A percentile compares a stretch with the other conserved stretches of the same genome.
Conservation (phyloP, 1,139 yeast genomes). For the Pichia sp. region DNA sequence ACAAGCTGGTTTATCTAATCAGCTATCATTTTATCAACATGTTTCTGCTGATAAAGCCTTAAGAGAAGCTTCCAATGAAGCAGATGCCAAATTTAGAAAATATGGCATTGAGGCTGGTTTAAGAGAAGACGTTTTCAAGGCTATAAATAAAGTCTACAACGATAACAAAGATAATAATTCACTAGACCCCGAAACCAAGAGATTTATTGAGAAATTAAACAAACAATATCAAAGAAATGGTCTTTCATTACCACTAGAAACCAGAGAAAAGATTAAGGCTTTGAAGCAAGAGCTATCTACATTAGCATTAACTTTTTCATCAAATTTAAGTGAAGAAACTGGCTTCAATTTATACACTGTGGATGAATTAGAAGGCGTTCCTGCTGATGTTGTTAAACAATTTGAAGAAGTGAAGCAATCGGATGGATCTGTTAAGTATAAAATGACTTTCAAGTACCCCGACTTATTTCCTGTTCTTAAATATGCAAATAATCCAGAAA, state of each 20-base stretch:
- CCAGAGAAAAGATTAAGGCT: constrained; percentile 49
- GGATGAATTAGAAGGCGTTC: constrained; percentile 70
- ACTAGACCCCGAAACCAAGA: constrained; percentile 49
- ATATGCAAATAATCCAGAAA: constrained; percentile 54
- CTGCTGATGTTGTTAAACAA: constrained; percentile 52
- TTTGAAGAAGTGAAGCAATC: constrained; percentile 42
- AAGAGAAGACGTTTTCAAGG: constrained; percentile 61
- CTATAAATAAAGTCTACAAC: constrained; percentile 46
- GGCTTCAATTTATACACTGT: constrained; percentile 52
- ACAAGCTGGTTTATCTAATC: constrained; percentile 38
- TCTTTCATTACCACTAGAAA: constrained; percentile 49
- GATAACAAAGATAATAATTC: constrained; percentile 24
- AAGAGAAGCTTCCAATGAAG: constrained; percentile 64
- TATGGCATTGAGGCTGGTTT: constrained; percentile 56
- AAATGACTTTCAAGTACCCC: constrained; percentile 77
- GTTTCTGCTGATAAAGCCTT: constrained; percentile 57
- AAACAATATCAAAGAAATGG: constrained; percentile 60
- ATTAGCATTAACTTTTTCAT: constrained; percentile 50
- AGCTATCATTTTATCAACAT: constrained; percentile 58
- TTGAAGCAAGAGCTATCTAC: constrained; percentile 55
- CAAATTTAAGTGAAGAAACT: constrained; percentile 66
- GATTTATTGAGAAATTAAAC: constrained; percentile 52
- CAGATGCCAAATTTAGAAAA: constrained; percentile 51
- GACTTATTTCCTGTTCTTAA: constrained; percentile 72
- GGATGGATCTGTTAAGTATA: constrained; percentile 40